phyloP scores from a whole-genome alignment of 2,329 filamentous ascomycete genomes.

The Coniochaeta ligniaria region DNA sequence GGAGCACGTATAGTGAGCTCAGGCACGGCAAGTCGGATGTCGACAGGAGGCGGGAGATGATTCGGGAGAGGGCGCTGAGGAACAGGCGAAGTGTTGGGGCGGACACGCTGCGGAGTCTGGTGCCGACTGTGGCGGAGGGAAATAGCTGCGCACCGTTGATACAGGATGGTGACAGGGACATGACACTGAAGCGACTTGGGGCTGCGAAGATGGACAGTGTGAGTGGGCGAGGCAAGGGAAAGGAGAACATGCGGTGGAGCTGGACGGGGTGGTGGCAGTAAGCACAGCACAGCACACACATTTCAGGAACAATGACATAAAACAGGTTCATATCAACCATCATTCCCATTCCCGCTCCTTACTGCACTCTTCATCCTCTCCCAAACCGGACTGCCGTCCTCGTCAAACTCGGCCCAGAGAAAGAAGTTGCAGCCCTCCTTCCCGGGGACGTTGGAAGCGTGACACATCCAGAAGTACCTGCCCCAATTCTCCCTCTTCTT shows the following conservation, averaged over 20 bases:
- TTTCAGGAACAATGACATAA: background rate
- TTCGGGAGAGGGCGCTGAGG: conserved; percentile 5
- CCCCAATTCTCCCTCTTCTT: conserved; percentile 70
- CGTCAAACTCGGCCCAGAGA: conserved; percentile 78
- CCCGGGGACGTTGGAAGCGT: conserved; percentile 64
- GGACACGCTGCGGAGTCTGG: conserved; percentile 8
- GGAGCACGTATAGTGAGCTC: conserved; percentile 1
- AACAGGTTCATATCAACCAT: background rate
- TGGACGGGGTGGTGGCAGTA: conserved; percentile 13
- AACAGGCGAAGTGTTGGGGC: conserved; percentile 9
- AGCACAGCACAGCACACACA: background rate
- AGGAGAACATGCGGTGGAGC: conserved; percentile 6
- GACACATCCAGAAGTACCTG: conserved; percentile 86
- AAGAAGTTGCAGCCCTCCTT: conserved; percentile 70
- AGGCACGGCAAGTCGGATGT: background rate
- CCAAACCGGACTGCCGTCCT: conserved; percentile 76
- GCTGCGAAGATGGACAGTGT: background rate
- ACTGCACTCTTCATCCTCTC: background rate
- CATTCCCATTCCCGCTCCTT: background rate
- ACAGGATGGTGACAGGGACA: background rate
- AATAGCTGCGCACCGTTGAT: no score
- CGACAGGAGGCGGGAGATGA: conserved; percentile 3
- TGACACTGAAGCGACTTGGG: background rate
- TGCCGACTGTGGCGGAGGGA: conserved; percentile 2
- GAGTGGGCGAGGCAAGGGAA: conserved; percentile 1